A percentile compares a stretch with the other conserved stretches of the same genome.
phyloP scores from a whole-genome alignment of 768 basidiomycete species.

The Tubosaeta sp. region DNA sequence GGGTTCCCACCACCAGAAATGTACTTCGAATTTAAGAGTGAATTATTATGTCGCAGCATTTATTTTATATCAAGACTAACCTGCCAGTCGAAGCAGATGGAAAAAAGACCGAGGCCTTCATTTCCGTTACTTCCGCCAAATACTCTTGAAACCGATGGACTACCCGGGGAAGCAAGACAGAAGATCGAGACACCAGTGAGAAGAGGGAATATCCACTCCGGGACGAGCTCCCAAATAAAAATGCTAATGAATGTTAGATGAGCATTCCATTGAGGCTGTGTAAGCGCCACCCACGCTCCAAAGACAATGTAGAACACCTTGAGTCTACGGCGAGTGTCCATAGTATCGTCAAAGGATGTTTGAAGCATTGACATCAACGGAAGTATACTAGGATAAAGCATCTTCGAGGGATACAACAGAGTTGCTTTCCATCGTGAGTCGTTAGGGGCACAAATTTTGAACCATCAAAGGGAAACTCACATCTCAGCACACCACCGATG shows the following conservation, averaged over 20 bases:
- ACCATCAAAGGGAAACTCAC: constrained; percentile 24
- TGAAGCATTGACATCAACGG: constrained; percentile 26
- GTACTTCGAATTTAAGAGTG: constrained; percentile 12
- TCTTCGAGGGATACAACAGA: constrained; percentile 42
- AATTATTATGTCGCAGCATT: neutral
- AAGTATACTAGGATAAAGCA: constrained; percentile 38
- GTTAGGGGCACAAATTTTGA: neutral
- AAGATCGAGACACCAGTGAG: constrained; percentile 58
- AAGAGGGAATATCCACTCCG: constrained; percentile 47
- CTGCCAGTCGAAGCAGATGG: constrained; percentile 62
- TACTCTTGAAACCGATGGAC: constrained; percentile 46
- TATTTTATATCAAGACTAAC: constrained; percentile 26
- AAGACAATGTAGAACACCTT: constrained; percentile 27
- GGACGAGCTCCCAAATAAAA: constrained; percentile 27
- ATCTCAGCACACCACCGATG: constrained; percentile 49
- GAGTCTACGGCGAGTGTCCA: constrained; percentile 37
- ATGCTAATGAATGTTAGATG: constrained; percentile 25
- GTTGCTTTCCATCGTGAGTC: constrained; percentile 8
- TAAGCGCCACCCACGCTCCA: constrained; percentile 28
- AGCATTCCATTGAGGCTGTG: constrained; percentile 3
- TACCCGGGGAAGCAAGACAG: constrained; percentile 53
- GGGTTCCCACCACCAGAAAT: constrained; percentile 36
- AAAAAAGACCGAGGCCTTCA: constrained; percentile 58
- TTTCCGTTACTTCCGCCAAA: constrained; percentile 63
- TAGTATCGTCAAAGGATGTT: constrained; percentile 40